These are phyloP conservation scores for Neurospora sp. DNA, from an alignment of 2,329 filamentous ascomycete genomes.

Conservation along the genomic window DNA sequence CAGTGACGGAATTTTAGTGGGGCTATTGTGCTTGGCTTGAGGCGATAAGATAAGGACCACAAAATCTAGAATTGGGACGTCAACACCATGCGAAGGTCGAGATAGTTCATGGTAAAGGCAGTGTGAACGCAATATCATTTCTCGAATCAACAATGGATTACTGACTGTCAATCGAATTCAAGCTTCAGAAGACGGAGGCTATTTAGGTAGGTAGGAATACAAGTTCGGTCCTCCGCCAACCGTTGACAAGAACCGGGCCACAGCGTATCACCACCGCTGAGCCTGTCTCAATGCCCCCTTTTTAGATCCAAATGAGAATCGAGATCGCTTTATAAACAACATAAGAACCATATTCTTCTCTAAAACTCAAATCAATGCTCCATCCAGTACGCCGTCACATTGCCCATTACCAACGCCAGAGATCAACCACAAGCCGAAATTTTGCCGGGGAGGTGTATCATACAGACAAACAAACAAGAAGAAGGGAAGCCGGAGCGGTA, in stretches of 20 bases:
- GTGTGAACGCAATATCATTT: not conserved
- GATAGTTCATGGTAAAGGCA: too few species aligned
- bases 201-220: not conserved
- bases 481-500: slow-evolving; percentile 1
- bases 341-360: slow-evolving; percentile 3
- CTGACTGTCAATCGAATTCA: not conserved
- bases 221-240: not conserved
- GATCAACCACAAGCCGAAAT: slow-evolving; percentile 11
- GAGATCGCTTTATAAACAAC: slow-evolving; percentile 10
- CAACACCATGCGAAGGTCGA: not conserved
- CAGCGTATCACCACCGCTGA: not conserved
- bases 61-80: not conserved
- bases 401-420: slow-evolving; percentile 19
- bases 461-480: slow-evolving; percentile 16
- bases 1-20: not conserved
- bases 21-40: not conserved
- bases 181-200: not conserved
- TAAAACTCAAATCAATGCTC: slow-evolving; percentile 9
- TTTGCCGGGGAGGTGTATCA: slow-evolving; percentile 20
- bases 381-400: slow-evolving; percentile 14
- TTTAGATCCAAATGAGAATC: slow-evolving; percentile 10
- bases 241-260: not conserved
- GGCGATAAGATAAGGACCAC: not conserved
- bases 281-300: slow-evolving; percentile 6
- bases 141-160: not conserved